Percentiles rank a stretch among this genome's conserved stretches.
phyloP scores from a whole-genome alignment of 257 asterid genomes.

The Salvia splendens region DNA sequence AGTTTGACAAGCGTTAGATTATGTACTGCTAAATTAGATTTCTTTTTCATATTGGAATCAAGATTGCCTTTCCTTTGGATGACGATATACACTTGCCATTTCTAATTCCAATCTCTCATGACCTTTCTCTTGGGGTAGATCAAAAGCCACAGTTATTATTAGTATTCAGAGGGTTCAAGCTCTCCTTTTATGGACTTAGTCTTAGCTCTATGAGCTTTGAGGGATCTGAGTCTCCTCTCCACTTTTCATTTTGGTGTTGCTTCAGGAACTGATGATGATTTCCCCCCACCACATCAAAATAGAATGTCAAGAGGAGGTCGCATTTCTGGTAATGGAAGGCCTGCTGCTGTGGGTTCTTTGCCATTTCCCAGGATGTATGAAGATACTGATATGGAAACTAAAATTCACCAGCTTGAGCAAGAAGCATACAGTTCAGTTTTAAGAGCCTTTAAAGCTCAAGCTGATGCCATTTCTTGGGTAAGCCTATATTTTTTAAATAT shows the following conservation, averaged over 20 bases:
- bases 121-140: conserved; percentile 4
- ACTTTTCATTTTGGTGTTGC: conserved; percentile 22
- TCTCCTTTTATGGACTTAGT: conserved; percentile 6
- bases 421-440: conserved; percentile 88
- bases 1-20: conserved; percentile 19
- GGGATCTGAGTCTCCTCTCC: conserved; percentile 19
- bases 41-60: background rate
- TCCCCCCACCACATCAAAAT: conserved; percentile 91
- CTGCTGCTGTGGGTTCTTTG: conserved; percentile 55
- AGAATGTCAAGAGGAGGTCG: conserved; percentile 89
- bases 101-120: background rate
- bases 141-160: background rate
- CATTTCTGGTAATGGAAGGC: conserved; percentile 80
- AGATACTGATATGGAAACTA: conserved; percentile 70
- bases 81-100: background rate
- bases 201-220: background rate
- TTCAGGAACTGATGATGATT: conserved; percentile 96
- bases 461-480: conserved; percentile 94
- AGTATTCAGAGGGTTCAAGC: conserved; percentile 28
- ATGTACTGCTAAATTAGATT: background rate
- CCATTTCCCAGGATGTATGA: conserved; percentile 56
- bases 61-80: background rate
- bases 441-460: conserved; percentile 96
- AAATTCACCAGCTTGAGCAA: conserved; percentile 90
- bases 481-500: conserved; percentile 27